Conservation (phyloP, 2,329 filamentous ascomycete species). For the Phyllachora maydis region DNA sequence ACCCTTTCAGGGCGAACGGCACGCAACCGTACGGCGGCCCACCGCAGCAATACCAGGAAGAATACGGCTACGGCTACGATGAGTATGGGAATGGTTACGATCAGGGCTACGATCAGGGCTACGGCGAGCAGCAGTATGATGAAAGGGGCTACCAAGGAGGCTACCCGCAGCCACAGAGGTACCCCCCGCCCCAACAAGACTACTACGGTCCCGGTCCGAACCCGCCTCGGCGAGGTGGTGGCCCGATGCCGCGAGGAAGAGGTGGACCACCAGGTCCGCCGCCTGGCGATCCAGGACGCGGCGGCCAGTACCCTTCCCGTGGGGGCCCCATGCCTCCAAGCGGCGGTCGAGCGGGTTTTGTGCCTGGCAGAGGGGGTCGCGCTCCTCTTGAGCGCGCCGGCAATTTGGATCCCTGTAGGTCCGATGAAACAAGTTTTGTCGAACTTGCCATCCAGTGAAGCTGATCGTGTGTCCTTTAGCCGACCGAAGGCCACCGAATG, state of each 20-base stretch:
- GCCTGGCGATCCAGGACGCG: slow-evolving; percentile 15
- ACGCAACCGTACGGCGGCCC: slow-evolving; percentile 13
- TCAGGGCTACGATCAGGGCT: slow-evolving; percentile 13
- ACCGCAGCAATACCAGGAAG: slow-evolving; percentile 20
- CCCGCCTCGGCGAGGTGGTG: slow-evolving; percentile 17
- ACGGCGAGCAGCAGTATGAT: slow-evolving; percentile 19
- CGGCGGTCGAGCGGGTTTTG: slow-evolving; percentile 8
- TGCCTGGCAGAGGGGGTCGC: slow-evolving; percentile 15
- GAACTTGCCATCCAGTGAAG: too few relatives aligned
- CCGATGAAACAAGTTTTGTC: not conserved
- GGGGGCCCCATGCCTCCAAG: slow-evolving; percentile 11
- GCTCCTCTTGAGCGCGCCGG: slow-evolving; percentile 16
- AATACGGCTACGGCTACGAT: slow-evolving; percentile 22
- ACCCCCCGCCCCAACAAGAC: slow-evolving; percentile 22
- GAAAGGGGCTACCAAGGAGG: slow-evolving; percentile 23
- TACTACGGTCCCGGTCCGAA: slow-evolving; percentile 18
- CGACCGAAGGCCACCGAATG: slow-evolving; percentile 12
- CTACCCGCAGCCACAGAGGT: slow-evolving; percentile 14
- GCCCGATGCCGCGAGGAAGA: slow-evolving; percentile 20
- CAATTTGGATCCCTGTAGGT: slow-evolving; percentile 17
- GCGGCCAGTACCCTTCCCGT: slow-evolving; percentile 16
- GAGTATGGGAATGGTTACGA: slow-evolving; percentile 16
- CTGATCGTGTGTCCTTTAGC: slow-evolving; percentile 3
- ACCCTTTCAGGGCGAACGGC: slow-evolving; percentile 8
- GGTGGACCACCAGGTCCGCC: slow-evolving; percentile 21